Base-by-base conservation (phyloP, 164 flowering plant species). In the Echeveria elegans region DNA sequence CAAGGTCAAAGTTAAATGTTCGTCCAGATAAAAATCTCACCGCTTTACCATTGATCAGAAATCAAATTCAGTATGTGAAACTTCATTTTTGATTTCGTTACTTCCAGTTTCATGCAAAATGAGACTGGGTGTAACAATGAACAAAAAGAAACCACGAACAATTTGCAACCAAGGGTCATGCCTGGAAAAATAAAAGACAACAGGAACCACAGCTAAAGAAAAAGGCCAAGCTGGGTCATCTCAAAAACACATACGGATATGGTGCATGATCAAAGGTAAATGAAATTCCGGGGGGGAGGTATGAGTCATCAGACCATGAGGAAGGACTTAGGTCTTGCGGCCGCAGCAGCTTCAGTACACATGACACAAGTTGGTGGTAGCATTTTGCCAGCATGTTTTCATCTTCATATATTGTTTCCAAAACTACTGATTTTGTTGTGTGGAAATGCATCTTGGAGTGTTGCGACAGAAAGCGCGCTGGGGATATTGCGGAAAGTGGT, bases 281-380 rank as follows among this genome's bases (percentile, higher is more conserved):
- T 21, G 56, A n/a, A 48, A 21, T 48, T 48, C 12, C 8, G 1
- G 8, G 24, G 11, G 5, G 9, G n/a, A n/a, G 10, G 12, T 15
- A 5, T 38, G 12, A 45, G 16, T 12, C 16, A 48, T 48, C 56
- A 48, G 56, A 48, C 24, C 56, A 48, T 48, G 56, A 48, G 56
- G 56, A 48, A 48, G 56, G 56, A 48, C 56, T 48, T 8, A 48
- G 56, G 24, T 10, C 56, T 48, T n/a, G 56, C 56, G n/a, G 56
- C 24, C 5, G 56, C 56, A n/a, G 24, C 56, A n/a, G 56, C 23
- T n/a, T 48, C 56, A 48, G 56, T 48, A 48, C 56, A 48, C 56
- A 48, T 48, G 56, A 48, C 56, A n/a, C 26, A 21, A 48, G 56
- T 48, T 48, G 56, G 24, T 48, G 56, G 56, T 48, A n/a, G 56